Percentiles rank a stretch among this genome's conserved stretches.
Conservation (phyloP, 768 basidiomycete species). For the Porphyrellus cyaneotinctus region DNA sequence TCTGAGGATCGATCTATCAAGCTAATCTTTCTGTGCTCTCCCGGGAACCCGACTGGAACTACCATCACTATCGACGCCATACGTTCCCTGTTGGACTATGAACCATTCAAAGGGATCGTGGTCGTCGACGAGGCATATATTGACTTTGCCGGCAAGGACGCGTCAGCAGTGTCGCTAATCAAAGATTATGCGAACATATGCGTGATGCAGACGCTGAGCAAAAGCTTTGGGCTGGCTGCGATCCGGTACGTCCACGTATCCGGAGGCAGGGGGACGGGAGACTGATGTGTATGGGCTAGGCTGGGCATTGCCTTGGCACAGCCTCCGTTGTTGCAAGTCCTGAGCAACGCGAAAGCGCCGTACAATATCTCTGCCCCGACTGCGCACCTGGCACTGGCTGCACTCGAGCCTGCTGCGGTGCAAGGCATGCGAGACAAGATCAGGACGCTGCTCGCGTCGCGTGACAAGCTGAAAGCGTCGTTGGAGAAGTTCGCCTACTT, state of each 20-base stretch:
- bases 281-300: constrained; percentile 37
- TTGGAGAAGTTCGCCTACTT: constrained; percentile 46
- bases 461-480: constrained; percentile 46
- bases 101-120: constrained; percentile 84
- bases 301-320: constrained; percentile 89
- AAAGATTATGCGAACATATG: constrained; percentile 82
- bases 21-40: constrained; percentile 91
- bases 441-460: constrained; percentile 52
- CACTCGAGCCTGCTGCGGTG: constrained; percentile 66
- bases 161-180: constrained; percentile 67
- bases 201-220: constrained; percentile 96
- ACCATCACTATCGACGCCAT: constrained; percentile 70
- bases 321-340: constrained; percentile 84
- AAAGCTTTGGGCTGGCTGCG: constrained; percentile 92
- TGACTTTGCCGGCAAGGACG: constrained; percentile 70
- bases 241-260: constrained; percentile 62
- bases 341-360: constrained; percentile 94
- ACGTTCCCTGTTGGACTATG: constrained; percentile 67
- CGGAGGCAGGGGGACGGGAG: background rate
- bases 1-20: constrained; percentile 76
- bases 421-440: constrained; percentile 63
- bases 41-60: constrained; percentile 95
- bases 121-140: constrained; percentile 97
- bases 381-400: constrained; percentile 73
- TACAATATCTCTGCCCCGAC: constrained; percentile 95